These are phyloP conservation scores for Primulina eburnea DNA, from an alignment of 257 asterid species.

Conservation along the genomic window DNA sequence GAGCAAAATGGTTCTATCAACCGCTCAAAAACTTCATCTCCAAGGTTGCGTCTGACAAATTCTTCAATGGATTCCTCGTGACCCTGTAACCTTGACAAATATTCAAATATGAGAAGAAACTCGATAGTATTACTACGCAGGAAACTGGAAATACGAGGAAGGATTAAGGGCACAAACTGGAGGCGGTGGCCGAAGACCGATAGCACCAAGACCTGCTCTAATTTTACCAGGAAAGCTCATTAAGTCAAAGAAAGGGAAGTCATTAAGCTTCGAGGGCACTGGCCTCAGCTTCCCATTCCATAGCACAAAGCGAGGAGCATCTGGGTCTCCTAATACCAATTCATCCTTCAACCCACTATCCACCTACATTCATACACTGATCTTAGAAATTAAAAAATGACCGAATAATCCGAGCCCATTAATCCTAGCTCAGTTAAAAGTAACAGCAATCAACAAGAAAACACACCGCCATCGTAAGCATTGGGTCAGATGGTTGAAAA, in stretches of 20 bases:
- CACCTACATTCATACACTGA: slow-evolving; percentile 31
- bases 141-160: slow-evolving; percentile 6
- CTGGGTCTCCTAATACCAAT: slow-evolving; percentile 85
- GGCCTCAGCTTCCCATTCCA: slow-evolving; percentile 95
- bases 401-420: not conserved
- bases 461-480: slow-evolving; percentile 71
- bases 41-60: slow-evolving; percentile 94
- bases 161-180: slow-evolving; percentile 60
- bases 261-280: slow-evolving; percentile 66
- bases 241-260: slow-evolving; percentile 83
- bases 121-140: not conserved
- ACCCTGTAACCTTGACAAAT: slow-evolving; percentile 70
- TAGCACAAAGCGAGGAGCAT: slow-evolving; percentile 86
- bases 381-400: slow-evolving; percentile 6
- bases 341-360: slow-evolving; percentile 89
- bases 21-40: slow-evolving; percentile 90
- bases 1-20: slow-evolving; percentile 97
- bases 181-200: slow-evolving; percentile 87
- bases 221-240: slow-evolving; percentile 82
- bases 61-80: slow-evolving; percentile 93
- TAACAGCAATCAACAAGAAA: not conserved
- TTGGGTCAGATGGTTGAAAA: slow-evolving; percentile 93
- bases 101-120: slow-evolving; percentile 32
- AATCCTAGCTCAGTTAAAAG: not conserved
- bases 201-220: slow-evolving; percentile 95